Base-by-base conservation (phyloP, 306 rosid species). In the Aeschynomene evenia region DNA sequence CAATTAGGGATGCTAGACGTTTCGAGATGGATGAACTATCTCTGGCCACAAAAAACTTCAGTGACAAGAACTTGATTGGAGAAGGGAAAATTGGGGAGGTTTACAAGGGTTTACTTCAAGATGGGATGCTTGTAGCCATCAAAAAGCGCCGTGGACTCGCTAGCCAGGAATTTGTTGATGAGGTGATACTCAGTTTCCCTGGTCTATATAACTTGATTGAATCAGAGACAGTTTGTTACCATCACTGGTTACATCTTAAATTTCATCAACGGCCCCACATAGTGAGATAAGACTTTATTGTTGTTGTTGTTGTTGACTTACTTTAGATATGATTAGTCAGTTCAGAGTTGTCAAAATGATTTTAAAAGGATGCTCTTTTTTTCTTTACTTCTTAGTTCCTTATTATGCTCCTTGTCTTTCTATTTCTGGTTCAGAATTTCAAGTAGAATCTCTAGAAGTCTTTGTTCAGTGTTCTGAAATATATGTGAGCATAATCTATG, bases 111-210 rank as follows among this genome's bases (percentile, higher is more conserved):
- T 86, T 88, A 70, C 98, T 92, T 79, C 95, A 89, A 42, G 93
- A 92, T 73, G 98, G 98, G 49, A 82, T 92, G 88, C 85, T 88
- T 52, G 98, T 90, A 21, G 96, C 93, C 66, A 92, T 92, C 56
- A 92, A 92, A 75, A 92, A 80, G 85, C 87, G 98, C 28, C 77
- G 14, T 18, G 96, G 91, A 53, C 42, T 79, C 12, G 82, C 89
- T 26, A 87, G 79, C 72, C 96, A 80, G 67, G 91, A 88, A 61
- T 92, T 92, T 82, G 75, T 86, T 28, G 85, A 86, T 29, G 98
- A 92, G 96, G 98, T 92, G 71, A 46, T 49, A n/a, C 43, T 67
- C 53, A 50, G 9, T 74, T 63, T 64, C 52, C 37, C 0, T 65
- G 52, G 69, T 64, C 21, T 51, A 28, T 51, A 28, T 50, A 49